Evolutionary conservation across 2,329 filamentous ascomycete genomes (phyloP).

Genomic region (Shiraia sp.): DNA sequence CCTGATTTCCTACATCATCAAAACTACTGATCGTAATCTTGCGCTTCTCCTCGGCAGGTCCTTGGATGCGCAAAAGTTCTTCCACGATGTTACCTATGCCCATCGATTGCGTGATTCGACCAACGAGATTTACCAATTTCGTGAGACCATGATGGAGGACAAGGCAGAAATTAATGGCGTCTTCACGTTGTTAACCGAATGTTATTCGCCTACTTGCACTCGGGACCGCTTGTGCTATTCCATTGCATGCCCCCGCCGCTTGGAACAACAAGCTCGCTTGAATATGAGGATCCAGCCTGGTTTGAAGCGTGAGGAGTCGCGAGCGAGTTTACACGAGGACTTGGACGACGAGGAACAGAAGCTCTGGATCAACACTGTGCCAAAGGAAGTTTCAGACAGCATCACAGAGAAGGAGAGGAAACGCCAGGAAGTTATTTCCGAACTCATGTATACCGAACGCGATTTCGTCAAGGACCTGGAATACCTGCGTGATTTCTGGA

Average conservation of each 20-base stretch:
- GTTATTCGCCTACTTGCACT: conserved; percentile 96
- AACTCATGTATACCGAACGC: conserved; percentile 97
- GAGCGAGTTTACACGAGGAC: conserved; percentile 78
- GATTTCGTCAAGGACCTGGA: conserved; percentile 99
- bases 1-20: conserved; percentile 92
- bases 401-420: conserved; percentile 93
- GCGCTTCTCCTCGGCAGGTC: conserved; percentile 88
- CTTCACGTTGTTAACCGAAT: conserved; percentile 93
- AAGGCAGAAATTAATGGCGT: conserved; percentile 89
- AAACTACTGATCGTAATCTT: conserved; percentile 93
- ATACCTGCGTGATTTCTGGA: conserved; percentile 98
- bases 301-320: conserved; percentile 71
- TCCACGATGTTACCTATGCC: conserved; percentile 98
- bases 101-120: conserved; percentile 93
- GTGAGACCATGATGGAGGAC: conserved; percentile 87
- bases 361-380: conserved; percentile 98
- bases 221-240: conserved; percentile 96
- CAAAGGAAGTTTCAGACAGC: conserved; percentile 89
- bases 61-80: conserved; percentile 96
- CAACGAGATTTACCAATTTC: conserved; percentile 95
- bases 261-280: conserved; percentile 92
- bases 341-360: conserved; percentile 95
- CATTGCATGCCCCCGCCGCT: conserved; percentile 88
- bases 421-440: conserved; percentile 95
- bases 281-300: conserved; percentile 93